These are phyloP conservation scores for Gynochthodes officinalis DNA, from an alignment of 257 asterid genomes.

Conservation along the genomic window DNA sequence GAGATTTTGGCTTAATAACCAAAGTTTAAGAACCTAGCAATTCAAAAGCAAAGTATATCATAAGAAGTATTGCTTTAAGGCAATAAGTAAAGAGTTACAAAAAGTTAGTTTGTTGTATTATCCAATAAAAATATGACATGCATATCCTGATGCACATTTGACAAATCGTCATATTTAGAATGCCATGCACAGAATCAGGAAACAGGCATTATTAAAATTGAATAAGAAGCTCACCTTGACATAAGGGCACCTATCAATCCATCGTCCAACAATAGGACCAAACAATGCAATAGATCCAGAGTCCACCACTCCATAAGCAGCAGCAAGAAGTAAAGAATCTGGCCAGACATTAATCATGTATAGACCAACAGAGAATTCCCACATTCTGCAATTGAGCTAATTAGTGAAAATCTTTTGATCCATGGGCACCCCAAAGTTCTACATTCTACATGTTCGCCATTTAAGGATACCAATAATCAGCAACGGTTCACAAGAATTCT, in stretches of 20 bases:
- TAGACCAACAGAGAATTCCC: constrained; percentile 93
- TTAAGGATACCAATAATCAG: no score
- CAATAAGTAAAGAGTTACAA: neutral
- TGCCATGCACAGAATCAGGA: no score
- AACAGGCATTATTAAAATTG: constrained; percentile 6
- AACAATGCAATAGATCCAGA: constrained; percentile 65
- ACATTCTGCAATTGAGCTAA: constrained; percentile 52
- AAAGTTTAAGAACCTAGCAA: constrained; percentile 54
- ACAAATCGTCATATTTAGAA: neutral
- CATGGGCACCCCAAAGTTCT: neutral
- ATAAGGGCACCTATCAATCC: constrained; percentile 63
- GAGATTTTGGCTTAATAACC: constrained; percentile 69
- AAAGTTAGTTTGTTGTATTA: neutral
- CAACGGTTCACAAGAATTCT: no score
- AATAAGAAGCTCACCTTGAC: constrained; percentile 37
- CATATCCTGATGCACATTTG: neutral
- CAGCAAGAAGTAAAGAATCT: constrained; percentile 70
- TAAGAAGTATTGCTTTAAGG: neutral
- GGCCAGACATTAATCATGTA: constrained; percentile 92
- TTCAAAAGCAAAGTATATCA: neutral
- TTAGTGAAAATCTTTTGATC: neutral
- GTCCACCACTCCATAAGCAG: constrained; percentile 77
- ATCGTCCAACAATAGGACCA: constrained; percentile 69
- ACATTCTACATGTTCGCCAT: no score
- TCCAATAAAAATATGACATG: neutral